Evolutionary conservation across 805 yeast species (phyloP), one percentile per base, ranked within the genome.

Genomic region (Pichia occidentalis): DNA sequence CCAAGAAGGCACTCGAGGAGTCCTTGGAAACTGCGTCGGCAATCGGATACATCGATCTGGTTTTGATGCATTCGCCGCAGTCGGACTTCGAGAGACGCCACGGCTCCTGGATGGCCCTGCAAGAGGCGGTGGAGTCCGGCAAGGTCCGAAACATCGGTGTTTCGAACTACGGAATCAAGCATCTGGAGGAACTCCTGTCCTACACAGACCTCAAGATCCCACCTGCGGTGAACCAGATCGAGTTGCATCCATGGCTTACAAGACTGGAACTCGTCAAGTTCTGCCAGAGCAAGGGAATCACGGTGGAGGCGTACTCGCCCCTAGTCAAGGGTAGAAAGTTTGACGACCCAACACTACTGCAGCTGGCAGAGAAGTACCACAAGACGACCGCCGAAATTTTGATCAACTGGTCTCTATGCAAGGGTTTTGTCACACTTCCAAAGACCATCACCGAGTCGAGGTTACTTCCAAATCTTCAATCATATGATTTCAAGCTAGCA

Each of bases 331-430:
- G 79, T 14, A 46, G 35, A 21, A 68, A 64, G 46, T 49, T 74
- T 22, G 47, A 57, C 34, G 78, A 73, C 46, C 61, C 66, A 1
- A 60, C 57, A 12, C 29, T 74, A 7, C 19, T 59, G 4, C 58
- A 53, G 24, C 61, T 80, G 38, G 71, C 76, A 32, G 52, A 62
- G 32, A 73, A 74, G 47, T 71, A 68, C 39, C 59, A 61, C 4
- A 63, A 67, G 22, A 52, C 75, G 7, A 64, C 71, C 18, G 79
- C 75, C 7, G 83, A 80, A 51, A 67, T 81, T 17, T 59, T 81
- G 43, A 63, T 81, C 34, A 69, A 75, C 47, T 82, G 88, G 88
- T 72, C 82, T 1, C 63, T 72, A 36, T 68, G 70, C 44, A 74
- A 77, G 49, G 86, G 85, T 2, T 73, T 68, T 45, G 63, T 81